Evolutionary conservation across 2,329 filamentous ascomycete species (phyloP), one percentile per base, ranked within the genome.

Genomic region (Parafenestella ontariensis): DNA sequence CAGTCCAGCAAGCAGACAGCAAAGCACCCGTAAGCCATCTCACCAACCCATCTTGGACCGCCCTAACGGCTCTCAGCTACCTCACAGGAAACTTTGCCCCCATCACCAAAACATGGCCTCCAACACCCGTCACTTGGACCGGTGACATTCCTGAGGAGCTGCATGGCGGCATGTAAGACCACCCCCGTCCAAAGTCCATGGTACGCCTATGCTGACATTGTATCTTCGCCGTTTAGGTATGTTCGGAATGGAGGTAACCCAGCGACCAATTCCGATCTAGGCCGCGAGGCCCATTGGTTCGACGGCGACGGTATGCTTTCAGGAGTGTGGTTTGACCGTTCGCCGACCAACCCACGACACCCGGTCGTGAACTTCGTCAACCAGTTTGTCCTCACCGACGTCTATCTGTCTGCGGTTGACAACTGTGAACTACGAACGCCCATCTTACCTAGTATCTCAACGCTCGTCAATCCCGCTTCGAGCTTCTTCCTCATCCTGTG

Each of bases 301-400:
- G 89, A 91, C 62, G 88, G 89, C 28, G 88, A 91, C 68, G 89
- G 88, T 4, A 91, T 91, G 88, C 82, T 91, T 10, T 84, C 84
- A 26, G 88, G 88, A 1, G 87, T 91, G 0, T 79, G 79, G 17
- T 91, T 89, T 68, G 77, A 77, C 24, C 78, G 78, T 2, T 54
- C 72, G 75, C 28, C 43, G 11, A 37, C 67, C 5, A 69, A 78
- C 33, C 64, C 69, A 2, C 72, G 72, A 2, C 59, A 72, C 2
- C 79, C 88, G 1, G 70, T 78, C 52, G 87, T 88, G 0, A 79
- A 87, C 49, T 91, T 90, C 49, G 86, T 88, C 49, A 90, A 90
- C 56, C 86, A 88, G 61, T 90, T 85, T 64, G 79, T 91, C 44
- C 72, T 89, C 23, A 91, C 88, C 0, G 88, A 91, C 61, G 74